Conservation (phyloP, 371 early-diverging fungal genomes). For the Homolaphlyctis polyrhiza region DNA sequence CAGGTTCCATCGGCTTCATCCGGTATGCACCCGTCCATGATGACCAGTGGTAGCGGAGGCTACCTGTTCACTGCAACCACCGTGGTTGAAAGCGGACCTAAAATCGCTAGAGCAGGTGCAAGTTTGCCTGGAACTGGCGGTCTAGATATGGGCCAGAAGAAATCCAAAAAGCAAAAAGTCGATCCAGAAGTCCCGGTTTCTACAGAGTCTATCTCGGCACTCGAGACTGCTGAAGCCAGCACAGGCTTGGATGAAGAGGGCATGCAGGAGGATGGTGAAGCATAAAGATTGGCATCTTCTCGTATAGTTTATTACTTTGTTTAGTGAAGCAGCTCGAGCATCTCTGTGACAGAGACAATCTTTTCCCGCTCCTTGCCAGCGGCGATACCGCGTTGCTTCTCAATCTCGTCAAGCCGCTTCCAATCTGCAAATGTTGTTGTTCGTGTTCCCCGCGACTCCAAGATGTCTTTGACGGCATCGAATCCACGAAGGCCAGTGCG, state of each 20-base stretch:
- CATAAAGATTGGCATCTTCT: background rate
- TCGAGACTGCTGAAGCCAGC: too few relatives aligned
- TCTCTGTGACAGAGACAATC: slow-evolving; percentile 56
- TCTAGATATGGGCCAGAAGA: background rate
- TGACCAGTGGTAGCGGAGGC: slow-evolving; percentile 79
- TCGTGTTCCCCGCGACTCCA: slow-evolving; percentile 12
- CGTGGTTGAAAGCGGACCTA: slow-evolving; percentile 6
- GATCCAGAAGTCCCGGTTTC: too few relatives aligned
- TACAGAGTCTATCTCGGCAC: too few relatives aligned
- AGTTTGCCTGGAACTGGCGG: background rate
- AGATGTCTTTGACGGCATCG: slow-evolving; percentile 10
- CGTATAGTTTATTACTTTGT: background rate
- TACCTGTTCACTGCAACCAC: slow-evolving; percentile 66
- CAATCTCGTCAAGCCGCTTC: slow-evolving; percentile 75
- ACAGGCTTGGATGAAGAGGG: too few relatives aligned
- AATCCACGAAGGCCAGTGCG: slow-evolving; percentile 7
- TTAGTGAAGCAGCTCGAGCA: slow-evolving; percentile 45
- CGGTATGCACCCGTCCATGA: slow-evolving; percentile 93
- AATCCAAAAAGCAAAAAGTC: background rate
- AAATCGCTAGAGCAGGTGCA: background rate
- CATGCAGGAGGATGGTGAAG: too few relatives aligned
- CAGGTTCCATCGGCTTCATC: slow-evolving; percentile 50
- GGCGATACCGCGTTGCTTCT: slow-evolving; percentile 57
- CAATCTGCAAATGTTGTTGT: slow-evolving; percentile 58
- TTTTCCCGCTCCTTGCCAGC: slow-evolving; percentile 83